Base-by-base conservation (phyloP, 1,284 basidiomycete genomes). In the Ceratobasidium sp. region DNA sequence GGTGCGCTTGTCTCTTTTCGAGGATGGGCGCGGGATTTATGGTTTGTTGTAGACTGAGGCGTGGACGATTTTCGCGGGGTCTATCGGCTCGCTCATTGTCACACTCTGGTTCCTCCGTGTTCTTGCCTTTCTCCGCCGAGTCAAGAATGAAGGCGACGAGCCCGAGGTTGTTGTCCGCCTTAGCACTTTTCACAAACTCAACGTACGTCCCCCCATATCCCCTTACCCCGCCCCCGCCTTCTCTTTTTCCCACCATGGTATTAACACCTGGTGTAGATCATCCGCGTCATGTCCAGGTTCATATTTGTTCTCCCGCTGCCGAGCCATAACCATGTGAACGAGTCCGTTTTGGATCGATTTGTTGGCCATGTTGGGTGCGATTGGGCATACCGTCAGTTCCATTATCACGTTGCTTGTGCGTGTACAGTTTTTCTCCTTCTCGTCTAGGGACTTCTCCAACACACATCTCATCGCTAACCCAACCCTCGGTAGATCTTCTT, bases 351-450 rank as follows among this genome's bases (percentile, higher is more conserved):
- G 74, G 66, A 75, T 76, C 87, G 91, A 92, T 80, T 87, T 91
- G 76, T 83, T 92, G 11, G 81, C 89, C 66, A 89, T 91, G 86
- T 78, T 89, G 59, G 88, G 87, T 16, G 90, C 85, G 13, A 85
- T 92, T 37, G 91, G 91, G 11, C 89, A 89, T 78, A 88, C 92
- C 79, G 84, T 91, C 24, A 92, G 90, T 3, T 91, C 91, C 29
- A 87, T 88, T 37, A 91, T 92, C 58, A 92, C 91, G 0, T 84
- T 92, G 49, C 84, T 92, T 22, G 90, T 91, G 78, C 78, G 86
- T 80, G 72, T 1, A 29, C 14, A 16, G 31, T 11, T 56, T 41
- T 27, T n/a, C n/a, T n/a, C n/a, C n/a, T n/a, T n/a, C n/a, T n/a
- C n/a, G n/a, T n/a, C n/a, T n/a, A n/a, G n/a, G n/a, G n/a, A n/a